Evolutionary conservation across 176 grass and related monocot genomes (phyloP).

Genomic region (Sorghum bicolor): DNA sequence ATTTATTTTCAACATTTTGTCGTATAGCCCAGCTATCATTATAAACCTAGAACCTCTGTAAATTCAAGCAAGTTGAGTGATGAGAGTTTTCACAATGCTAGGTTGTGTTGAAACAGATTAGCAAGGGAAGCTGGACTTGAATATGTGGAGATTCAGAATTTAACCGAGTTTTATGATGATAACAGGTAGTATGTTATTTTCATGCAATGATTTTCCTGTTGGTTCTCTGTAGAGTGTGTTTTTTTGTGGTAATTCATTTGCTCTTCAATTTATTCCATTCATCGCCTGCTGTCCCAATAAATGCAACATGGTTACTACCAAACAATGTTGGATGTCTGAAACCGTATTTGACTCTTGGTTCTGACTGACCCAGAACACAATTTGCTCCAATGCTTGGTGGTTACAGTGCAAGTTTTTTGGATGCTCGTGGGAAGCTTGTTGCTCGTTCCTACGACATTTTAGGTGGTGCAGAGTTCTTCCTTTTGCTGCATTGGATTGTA

Average conservation of each 20-base stretch:
- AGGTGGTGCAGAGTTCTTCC: conserved; percentile 41
- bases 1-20: conserved; percentile 11
- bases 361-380: conserved; percentile 56
- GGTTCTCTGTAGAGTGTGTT: not conserved
- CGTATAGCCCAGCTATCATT: not conserved
- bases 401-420: conserved; percentile 70
- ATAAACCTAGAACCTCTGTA: conserved; percentile 1
- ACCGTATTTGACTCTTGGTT: conserved; percentile 24
- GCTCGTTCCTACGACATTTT: conserved; percentile 79
- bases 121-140: conserved; percentile 87
- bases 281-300: conserved; percentile 12
- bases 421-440: conserved; percentile 91
- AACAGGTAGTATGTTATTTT: conserved; percentile 55
- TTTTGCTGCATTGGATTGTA: conserved; percentile 4
- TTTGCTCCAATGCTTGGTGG: conserved; percentile 80
- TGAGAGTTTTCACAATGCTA: conserved; percentile 28
- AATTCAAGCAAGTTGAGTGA: conserved; percentile 6
- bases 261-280: not conserved
- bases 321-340: not conserved
- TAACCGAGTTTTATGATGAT: conserved; percentile 97
- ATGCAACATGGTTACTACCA: not conserved
- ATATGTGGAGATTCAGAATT: conserved; percentile 95
- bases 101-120: conserved; percentile 61
- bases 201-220: conserved; percentile 19
- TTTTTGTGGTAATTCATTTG: not conserved